Percentiles rank a stretch among this genome's conserved stretches.
Conservation (phyloP, 805 yeast genomes). For the Cyberlindnera petersonii region DNA sequence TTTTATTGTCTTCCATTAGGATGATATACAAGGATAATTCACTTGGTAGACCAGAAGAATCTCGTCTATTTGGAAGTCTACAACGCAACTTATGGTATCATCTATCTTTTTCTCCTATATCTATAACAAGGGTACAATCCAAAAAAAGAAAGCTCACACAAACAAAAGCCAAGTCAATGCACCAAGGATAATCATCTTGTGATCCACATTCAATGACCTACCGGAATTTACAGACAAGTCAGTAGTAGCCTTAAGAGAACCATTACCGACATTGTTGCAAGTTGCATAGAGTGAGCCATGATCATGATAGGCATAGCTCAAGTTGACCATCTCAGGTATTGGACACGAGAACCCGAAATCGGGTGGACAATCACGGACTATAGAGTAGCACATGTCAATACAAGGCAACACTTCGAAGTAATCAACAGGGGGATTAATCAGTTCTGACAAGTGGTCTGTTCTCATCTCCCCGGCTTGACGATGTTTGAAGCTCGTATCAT, state of each 20-base stretch:
- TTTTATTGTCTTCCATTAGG: too few species aligned
- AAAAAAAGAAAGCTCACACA: too few species aligned
- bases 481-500: constrained; percentile 39
- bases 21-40: too few species aligned
- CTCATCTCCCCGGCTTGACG: constrained; percentile 54
- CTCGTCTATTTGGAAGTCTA: too few species aligned
- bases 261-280: constrained; percentile 40
- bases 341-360: constrained; percentile 79
- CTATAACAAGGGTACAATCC: too few species aligned
- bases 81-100: too few species aligned
- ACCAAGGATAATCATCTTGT: too few species aligned
- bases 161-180: too few species aligned
- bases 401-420: constrained; percentile 89
- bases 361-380: constrained; percentile 82
- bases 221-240: background rate
- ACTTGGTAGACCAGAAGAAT: too few species aligned
- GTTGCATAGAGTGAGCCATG: constrained; percentile 26
- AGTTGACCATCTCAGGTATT: constrained; percentile 18
- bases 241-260: background rate
- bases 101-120: too few species aligned
- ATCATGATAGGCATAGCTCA: constrained; percentile 30
- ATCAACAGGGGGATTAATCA: constrained; percentile 47
- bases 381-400: constrained; percentile 68
- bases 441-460: constrained; percentile 50
- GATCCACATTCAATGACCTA: too few species aligned